Percentiles rank a stretch among this genome's conserved stretches.
Conservation (phyloP, 805 yeast species). For the Wickerhamomyces queroliae region DNA sequence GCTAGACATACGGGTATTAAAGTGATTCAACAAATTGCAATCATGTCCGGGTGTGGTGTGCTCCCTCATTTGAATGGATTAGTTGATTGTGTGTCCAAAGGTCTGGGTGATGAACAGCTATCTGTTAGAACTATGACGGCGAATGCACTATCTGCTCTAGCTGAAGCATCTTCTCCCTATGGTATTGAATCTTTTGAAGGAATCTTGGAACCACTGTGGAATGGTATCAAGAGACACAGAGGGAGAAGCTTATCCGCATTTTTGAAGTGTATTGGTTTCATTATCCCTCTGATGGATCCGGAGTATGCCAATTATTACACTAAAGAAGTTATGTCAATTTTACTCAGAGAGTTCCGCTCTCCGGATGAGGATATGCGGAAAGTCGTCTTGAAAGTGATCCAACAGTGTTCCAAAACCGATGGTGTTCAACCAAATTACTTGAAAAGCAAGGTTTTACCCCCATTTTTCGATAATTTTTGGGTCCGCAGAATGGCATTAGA, state of each 20-base stretch:
- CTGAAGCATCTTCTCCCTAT: constrained; percentile 78
- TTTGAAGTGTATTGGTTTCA: constrained; percentile 67
- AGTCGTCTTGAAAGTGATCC: constrained; percentile 63
- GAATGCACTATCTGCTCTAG: constrained; percentile 62
- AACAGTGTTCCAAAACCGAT: constrained; percentile 57
- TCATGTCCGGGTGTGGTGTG: constrained; percentile 61
- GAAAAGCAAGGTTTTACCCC: constrained; percentile 45
- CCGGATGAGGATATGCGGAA: constrained; percentile 87
- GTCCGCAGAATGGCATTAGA: constrained; percentile 74
- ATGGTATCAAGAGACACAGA: constrained; percentile 67
- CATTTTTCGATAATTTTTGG: constrained; percentile 76
- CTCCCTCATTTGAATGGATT: constrained; percentile 68
- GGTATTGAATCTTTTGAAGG: constrained; percentile 84
- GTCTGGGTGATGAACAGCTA: constrained; percentile 61
- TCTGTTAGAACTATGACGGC: constrained; percentile 70
- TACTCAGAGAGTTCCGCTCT: constrained; percentile 66
- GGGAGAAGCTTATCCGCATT: constrained; percentile 76
- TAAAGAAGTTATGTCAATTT: constrained; percentile 59
- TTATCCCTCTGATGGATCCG: constrained; percentile 82
- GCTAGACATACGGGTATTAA: constrained; percentile 81
- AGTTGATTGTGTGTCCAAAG: constrained; percentile 52
- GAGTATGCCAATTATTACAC: constrained; percentile 79
- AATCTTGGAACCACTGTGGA: constrained; percentile 70
- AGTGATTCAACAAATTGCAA: constrained; percentile 70
- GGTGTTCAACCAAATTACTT: constrained; percentile 48